Base-by-base conservation (phyloP, 1,284 basidiomycete species). In the Porphyrellus sp. region DNA sequence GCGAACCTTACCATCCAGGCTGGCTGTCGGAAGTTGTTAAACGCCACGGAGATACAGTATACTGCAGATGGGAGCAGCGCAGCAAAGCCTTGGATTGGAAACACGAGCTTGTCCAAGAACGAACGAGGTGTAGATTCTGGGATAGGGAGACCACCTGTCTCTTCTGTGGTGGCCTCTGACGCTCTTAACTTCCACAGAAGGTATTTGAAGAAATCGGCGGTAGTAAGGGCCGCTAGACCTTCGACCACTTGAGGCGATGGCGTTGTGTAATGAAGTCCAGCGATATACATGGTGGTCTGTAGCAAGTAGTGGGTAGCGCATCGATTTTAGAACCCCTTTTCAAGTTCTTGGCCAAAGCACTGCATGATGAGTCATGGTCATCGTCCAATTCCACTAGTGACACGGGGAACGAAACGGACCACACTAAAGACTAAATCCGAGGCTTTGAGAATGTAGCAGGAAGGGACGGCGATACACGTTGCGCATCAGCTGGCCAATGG, bases 21-120 rank as follows among this genome's bases (percentile, higher is more conserved):
- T 6, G 70, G 70, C 51, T 73, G 72, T 28, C 59, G 52, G 25
- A 72, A 57, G 13, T 59, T 53, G 49, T 69, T 72, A 24, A 60
- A 45, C n/a, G 52, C 39, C 11, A 72, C 60, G 3, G 59, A 54
- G 8, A 44, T 39, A 15, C 64, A 60, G 48, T 69, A 72, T 9
- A 64, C 49, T 4, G 60, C 43, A 20, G 69, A 63, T 28, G 63
- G 58, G 30, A 61, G 41, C 20, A 63, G 20, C 8, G 51, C 51
- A 5, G 65, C 52, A n/a, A 66, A 15, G 5, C 59, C 61, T 44
- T 72, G 71, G 13, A 65, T 41, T 4, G 69, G 65, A n/a, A 63
- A 52, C 13, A 70, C 47, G 48, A 70, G 16, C 39, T 60, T 67
- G 24, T 61, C 64, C 48, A 62, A 33, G 52, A 58, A 37, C 1